A percentile compares a stretch with the other conserved stretches of the same genome.
phyloP scores from a whole-genome alignment of 306 rosid genomes.

The Cucumis sativus region Cucumber_9930_V3 NC_026655.2:22755501-22756000 shows the following conservation, averaged over 20 bases:
- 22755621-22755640: not conserved
- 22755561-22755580: not conserved
- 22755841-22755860: not conserved
- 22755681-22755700: not conserved
- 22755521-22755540: not conserved
- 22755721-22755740: not conserved
- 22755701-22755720: not conserved
- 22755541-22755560: not conserved
- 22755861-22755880: not conserved
- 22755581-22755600: not conserved
- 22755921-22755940: conserved; percentile 55
- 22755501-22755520: not conserved
- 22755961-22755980: conserved; percentile 92
- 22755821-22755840: not conserved
- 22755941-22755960: conserved; percentile 93
- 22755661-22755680: not conserved
- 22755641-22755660: not conserved
- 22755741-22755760: not conserved
- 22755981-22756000: conserved; percentile 36
- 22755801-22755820: not conserved
- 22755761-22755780: not conserved
- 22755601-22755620: not conserved
- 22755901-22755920: conserved; percentile 70
- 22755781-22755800: not conserved
- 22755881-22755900: conserved; percentile 43